phyloP scores from a whole-genome alignment of 2,329 filamentous ascomycete species.

The Periconia macrospinosa region DNA sequence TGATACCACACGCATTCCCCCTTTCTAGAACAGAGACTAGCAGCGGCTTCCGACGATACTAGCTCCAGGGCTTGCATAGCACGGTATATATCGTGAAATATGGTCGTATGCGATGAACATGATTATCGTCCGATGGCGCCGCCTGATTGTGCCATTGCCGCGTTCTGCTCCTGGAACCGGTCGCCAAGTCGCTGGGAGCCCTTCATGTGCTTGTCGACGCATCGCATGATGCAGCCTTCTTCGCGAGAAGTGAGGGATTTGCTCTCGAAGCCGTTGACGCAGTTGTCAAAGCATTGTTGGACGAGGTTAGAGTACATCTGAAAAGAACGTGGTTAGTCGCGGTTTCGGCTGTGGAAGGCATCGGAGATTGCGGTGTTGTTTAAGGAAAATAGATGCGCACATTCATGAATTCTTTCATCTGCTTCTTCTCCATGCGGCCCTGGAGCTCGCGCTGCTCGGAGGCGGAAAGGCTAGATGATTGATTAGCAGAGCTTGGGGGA shows the following conservation, averaged over 20 bases:
- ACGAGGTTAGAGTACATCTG: constrained; percentile 75
- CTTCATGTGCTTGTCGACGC: constrained; percentile 95
- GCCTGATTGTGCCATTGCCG: constrained; percentile 65
- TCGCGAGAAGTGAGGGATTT: constrained; percentile 89
- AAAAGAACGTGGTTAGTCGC: constrained; percentile 1
- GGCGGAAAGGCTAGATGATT: constrained; percentile 62
- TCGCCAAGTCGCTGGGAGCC: constrained; percentile 86
- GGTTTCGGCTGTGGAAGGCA: background rate
- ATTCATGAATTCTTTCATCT: constrained; percentile 98
- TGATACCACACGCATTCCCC: background rate
- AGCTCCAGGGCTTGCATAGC: background rate
- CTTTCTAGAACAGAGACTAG: background rate
- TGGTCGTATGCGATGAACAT: background rate
- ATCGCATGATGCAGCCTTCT: constrained; percentile 88
- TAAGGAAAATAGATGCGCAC: constrained; percentile 61
- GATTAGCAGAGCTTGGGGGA: constrained; percentile 13
- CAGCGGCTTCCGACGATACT: background rate
- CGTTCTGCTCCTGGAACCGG: constrained; percentile 79
- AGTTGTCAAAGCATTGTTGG: constrained; percentile 92
- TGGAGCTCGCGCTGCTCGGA: constrained; percentile 92
- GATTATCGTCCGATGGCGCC: constrained; percentile 52
- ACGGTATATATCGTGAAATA: background rate
- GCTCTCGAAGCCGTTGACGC: constrained; percentile 97
- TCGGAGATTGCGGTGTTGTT: background rate
- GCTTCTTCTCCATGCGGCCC: constrained; percentile 92